Evolutionary conservation across 352 stramenopile species (phyloP).

Genomic region (Phytopythium vexans): DNA sequence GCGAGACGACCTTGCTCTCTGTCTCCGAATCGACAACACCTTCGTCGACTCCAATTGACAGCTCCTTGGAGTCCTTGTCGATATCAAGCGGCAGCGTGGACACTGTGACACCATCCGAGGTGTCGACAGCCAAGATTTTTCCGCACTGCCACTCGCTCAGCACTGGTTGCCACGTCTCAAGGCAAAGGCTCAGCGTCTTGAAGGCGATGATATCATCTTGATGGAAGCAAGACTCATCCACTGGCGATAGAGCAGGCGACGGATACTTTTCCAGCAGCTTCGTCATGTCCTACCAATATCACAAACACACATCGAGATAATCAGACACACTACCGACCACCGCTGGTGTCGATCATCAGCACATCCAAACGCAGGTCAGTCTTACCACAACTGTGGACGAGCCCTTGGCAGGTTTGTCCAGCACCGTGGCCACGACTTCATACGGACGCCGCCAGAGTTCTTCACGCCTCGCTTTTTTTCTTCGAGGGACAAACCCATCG

Average conservation of each 20-base stretch:
- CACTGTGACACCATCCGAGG: not conserved
- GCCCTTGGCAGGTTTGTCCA: conserved; percentile 19
- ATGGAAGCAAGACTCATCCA: conserved; percentile 18
- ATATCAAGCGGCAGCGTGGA: not conserved
- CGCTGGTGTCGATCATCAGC: no score
- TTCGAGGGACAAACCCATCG: conserved; percentile 5
- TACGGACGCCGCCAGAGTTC: conserved; percentile 82
- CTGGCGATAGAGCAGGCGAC: conserved; percentile 1
- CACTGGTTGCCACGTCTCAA: conserved; percentile 76
- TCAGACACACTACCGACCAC: not conserved
- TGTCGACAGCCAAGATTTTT: conserved; percentile 20
- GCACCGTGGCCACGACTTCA: conserved; percentile 65
- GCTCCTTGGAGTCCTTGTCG: not conserved
- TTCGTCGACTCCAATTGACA: not conserved
- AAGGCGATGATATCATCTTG: conserved; percentile 57
- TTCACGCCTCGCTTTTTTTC: conserved; percentile 23
- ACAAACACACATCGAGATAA: conserved; percentile 5
- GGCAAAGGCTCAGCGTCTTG: conserved; percentile 71
- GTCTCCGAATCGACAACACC: not conserved
- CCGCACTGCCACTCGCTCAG: conserved; percentile 68
- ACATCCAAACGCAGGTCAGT: no score
- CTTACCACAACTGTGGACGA: not conserved
- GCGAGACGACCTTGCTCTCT: no score
- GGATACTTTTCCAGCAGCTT: conserved; percentile 28
- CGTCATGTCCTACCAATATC: conserved; percentile 18